Conservation (phyloP, 1,284 basidiomycete genomes). For the Chalciporus sp. region DNA sequence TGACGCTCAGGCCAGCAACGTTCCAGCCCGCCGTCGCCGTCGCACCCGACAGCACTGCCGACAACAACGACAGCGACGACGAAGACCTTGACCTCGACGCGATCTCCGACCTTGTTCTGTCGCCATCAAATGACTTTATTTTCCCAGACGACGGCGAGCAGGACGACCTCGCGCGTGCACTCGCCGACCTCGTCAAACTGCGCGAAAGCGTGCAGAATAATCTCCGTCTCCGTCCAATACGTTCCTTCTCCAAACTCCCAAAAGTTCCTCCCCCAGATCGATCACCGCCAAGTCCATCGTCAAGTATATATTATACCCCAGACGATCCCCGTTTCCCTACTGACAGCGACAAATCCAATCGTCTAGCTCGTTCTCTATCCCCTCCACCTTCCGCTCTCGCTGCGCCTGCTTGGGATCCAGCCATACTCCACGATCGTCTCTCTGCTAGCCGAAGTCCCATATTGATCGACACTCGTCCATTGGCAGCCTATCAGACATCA, state of each 20-base stretch:
- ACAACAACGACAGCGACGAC: conserved; percentile 7
- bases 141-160: conserved; percentile 34
- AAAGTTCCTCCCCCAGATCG: conserved; percentile 28
- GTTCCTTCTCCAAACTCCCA: conserved; percentile 51
- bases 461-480: conserved; percentile 78
- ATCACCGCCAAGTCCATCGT: conserved; percentile 41
- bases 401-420: conserved; percentile 43
- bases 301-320: conserved; percentile 65
- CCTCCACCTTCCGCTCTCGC: conserved; percentile 16
- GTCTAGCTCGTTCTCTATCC: background rate
- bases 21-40: conserved; percentile 1
- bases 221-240: conserved; percentile 72
- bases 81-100: conserved; percentile 36
- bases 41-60: conserved; percentile 25
- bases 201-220: conserved; percentile 73
- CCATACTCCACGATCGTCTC: conserved; percentile 53
- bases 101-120: conserved; percentile 18
- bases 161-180: conserved; percentile 62
- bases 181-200: conserved; percentile 66
- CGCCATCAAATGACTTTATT: conserved; percentile 27
- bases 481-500: conserved; percentile 60
- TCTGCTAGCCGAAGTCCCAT: conserved; percentile 55
- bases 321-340: conserved; percentile 34
- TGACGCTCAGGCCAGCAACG: conserved; percentile 31
- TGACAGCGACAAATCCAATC: conserved; percentile 17